Evolutionary conservation across 768 basidiomycete species (phyloP).

Genomic region (Suillus sp.): DNA sequence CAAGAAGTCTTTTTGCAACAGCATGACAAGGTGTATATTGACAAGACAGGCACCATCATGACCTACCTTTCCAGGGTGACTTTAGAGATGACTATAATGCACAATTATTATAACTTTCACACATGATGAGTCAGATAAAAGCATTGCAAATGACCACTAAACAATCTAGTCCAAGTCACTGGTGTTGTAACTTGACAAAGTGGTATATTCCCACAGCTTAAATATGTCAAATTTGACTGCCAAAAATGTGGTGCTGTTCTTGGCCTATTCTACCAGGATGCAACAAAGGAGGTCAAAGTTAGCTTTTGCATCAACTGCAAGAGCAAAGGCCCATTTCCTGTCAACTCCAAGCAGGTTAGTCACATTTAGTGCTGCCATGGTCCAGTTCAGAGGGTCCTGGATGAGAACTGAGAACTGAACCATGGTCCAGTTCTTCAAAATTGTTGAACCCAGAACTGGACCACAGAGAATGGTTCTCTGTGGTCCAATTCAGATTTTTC

Average conservation of each 20-base stretch:
- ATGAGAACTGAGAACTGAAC: too few relatives aligned
- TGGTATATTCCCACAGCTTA: conserved; percentile 98
- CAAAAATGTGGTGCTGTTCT: conserved; percentile 90
- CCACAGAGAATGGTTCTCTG: background rate
- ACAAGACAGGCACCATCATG: too few relatives aligned
- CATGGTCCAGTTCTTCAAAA: conserved; percentile 10
- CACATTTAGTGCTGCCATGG: too few relatives aligned
- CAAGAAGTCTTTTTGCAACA: too few relatives aligned
- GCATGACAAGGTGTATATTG: too few relatives aligned
- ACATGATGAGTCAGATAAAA: too few relatives aligned
- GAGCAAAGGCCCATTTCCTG: conserved; percentile 90
- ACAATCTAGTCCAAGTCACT: conserved; percentile 92
- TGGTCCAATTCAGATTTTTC: background rate
- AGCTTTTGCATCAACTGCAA: conserved; percentile 95
- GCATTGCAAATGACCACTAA: too few relatives aligned
- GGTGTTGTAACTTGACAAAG: conserved; percentile 95
- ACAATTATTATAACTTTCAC: too few relatives aligned
- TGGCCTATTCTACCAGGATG: conserved; percentile 98
- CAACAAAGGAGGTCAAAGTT: conserved; percentile 89
- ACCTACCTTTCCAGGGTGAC: too few relatives aligned
- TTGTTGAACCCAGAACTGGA: conserved; percentile 18
- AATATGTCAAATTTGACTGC: conserved; percentile 99
- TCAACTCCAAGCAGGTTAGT: conserved; percentile 93
- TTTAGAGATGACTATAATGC: too few relatives aligned
- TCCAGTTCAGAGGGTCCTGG: too few relatives aligned